Evolutionary conservation across 129 eudicot species (phyloP).

Genomic region (Arctium minus): DNA sequence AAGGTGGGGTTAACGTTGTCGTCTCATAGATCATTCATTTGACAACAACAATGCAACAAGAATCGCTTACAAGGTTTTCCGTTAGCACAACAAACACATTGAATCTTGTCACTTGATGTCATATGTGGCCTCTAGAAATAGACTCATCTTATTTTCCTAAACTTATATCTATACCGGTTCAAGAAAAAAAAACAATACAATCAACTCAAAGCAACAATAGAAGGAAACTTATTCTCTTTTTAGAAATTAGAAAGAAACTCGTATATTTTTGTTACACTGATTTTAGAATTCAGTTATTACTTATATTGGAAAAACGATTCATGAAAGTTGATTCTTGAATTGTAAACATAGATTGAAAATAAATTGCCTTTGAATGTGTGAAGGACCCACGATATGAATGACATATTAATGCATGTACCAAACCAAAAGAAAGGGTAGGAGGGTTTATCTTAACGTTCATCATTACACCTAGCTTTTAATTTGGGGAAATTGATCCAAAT

Average conservation of each 20-base stretch:
- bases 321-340: neutral
- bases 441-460: neutral
- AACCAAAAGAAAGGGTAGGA: slow-evolving; percentile 14
- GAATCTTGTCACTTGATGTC: neutral
- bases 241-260: neutral
- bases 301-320: neutral
- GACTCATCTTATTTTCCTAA: neutral
- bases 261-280: neutral
- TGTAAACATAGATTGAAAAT: neutral
- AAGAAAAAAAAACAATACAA: neutral
- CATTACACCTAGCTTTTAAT: neutral
- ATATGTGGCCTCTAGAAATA: neutral
- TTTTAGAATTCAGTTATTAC: neutral
- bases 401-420: slow-evolving; percentile 22
- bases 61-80: neutral
- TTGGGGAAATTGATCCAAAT: neutral
- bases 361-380: slow-evolving; percentile 2
- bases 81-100: neutral
- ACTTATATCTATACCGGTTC: neutral
- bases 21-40: neutral
- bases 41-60: neutral
- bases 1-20: neutral
- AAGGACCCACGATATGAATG: slow-evolving; percentile 26
- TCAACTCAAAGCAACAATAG: neutral
- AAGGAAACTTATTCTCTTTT: neutral